Percentiles rank a stretch among this genome's conserved stretches.
These are phyloP conservation scores for Aleurites moluccanus DNA, from an alignment of 441 rosid genomes.

Conservation along the genomic window DNA sequence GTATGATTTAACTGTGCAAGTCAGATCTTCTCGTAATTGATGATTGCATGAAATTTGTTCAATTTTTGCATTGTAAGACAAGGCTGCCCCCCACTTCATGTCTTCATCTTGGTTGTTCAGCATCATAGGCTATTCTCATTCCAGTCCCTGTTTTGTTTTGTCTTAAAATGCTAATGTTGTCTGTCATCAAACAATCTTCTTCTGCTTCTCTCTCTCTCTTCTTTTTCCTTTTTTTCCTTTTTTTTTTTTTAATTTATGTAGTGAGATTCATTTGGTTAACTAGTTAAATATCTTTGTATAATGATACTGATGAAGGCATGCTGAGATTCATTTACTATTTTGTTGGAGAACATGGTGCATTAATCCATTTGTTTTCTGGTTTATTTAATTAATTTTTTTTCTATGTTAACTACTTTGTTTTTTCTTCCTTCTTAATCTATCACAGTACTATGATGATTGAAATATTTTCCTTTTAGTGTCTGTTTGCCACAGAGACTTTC, in stretches of 20 bases:
- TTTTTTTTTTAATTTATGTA: background rate
- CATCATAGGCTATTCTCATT: background rate
- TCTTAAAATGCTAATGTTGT: background rate
- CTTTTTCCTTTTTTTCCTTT: background rate
- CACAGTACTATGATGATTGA: slow-evolving; percentile 28
- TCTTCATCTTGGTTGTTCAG: background rate
- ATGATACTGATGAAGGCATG: background rate
- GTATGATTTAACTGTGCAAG: background rate
- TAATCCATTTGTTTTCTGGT: background rate
- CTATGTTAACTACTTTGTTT: background rate
- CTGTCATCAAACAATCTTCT: background rate
- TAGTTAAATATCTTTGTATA: background rate
- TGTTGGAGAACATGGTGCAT: background rate
- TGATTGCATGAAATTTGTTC: background rate
- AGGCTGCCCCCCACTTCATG: background rate
- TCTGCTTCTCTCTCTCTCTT: background rate
- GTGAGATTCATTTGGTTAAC: background rate
- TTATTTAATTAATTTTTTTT: background rate
- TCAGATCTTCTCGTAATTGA: background rate
- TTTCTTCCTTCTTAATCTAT: slow-evolving; percentile 4
- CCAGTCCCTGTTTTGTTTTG: background rate
- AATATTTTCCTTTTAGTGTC: slow-evolving; percentile 56
- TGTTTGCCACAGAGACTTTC: slow-evolving; percentile 99
- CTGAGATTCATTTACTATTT: background rate
- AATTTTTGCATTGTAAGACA: background rate